phyloP scores from a whole-genome alignment of 257 asterid species.

The Solanum sejunctum region DNA sequence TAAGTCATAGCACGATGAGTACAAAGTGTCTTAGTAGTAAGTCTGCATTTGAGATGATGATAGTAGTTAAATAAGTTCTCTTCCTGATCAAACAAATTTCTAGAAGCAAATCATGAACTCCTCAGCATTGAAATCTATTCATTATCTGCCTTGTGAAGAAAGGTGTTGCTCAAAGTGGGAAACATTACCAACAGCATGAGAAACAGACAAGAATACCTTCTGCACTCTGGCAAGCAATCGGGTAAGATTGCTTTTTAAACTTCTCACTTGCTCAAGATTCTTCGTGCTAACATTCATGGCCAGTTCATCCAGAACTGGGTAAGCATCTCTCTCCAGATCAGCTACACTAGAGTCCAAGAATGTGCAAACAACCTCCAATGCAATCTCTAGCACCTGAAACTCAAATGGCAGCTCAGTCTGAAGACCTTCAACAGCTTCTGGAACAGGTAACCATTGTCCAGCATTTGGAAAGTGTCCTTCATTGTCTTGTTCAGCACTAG shows the following conservation, averaged over 20 bases:
- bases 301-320: constrained; percentile 90
- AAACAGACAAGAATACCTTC: constrained; percentile 40
- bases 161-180: background rate
- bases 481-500: constrained; percentile 25
- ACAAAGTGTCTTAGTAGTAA: background rate
- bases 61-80: background rate
- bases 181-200: background rate
- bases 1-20: background rate
- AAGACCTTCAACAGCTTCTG: constrained; percentile 64
- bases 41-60: background rate
- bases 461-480: constrained; percentile 40
- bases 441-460: constrained; percentile 47
- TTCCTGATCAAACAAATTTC: background rate
- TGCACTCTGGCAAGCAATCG: constrained; percentile 91
- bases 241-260: constrained; percentile 91
- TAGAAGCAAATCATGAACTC: background rate
- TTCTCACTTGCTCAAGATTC: constrained; percentile 88
- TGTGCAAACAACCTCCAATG: constrained; percentile 85
- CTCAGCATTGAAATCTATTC: background rate
- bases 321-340: constrained; percentile 88
- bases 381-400: constrained; percentile 96
- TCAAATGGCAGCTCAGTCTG: constrained; percentile 95
- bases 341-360: constrained; percentile 72
- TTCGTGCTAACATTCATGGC: constrained; percentile 88
- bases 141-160: background rate